A percentile compares a stretch with the other conserved stretches of the same genome.
Evolutionary conservation across 345 rosid genomes (phyloP).

Genomic region (Aurinia saxatilis): DNA sequence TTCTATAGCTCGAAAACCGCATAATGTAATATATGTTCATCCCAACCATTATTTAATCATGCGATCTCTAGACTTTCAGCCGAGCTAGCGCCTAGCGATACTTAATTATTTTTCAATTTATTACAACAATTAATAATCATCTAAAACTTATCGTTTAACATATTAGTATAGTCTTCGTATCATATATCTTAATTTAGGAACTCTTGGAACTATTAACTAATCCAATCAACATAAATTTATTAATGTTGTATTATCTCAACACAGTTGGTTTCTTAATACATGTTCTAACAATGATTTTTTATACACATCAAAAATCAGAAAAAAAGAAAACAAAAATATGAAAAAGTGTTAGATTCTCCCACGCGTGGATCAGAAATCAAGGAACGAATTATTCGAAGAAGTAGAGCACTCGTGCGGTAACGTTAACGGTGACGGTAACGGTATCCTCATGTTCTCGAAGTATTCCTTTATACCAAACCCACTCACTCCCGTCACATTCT

Average conservation of each 20-base stretch:
- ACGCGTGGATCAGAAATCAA: slow-evolving; percentile 42
- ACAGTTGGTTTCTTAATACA: not conserved
- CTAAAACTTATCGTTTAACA: not conserved
- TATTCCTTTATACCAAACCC: slow-evolving; percentile 37
- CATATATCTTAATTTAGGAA: not conserved
- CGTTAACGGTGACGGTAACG: slow-evolving; percentile 36
- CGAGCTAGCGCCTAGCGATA: no score
- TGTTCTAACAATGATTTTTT: slow-evolving; percentile 11
- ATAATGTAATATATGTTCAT: no score
- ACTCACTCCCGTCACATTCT: slow-evolving; percentile 10
- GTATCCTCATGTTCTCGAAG: slow-evolving; percentile 30
- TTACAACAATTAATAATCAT: not conserved
- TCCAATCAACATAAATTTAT: not conserved
- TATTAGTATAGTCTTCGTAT: not conserved
- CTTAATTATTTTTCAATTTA: not conserved
- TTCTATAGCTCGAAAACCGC: no score
- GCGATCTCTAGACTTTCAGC: no score
- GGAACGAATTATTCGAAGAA: slow-evolving; percentile 33
- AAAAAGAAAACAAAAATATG: not conserved
- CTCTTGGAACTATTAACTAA: not conserved
- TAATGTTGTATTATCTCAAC: no score
- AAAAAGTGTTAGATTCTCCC: slow-evolving; percentile 17
- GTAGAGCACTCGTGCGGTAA: slow-evolving; percentile 35
- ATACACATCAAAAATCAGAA: slow-evolving; percentile 17
- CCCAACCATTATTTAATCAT: no score